Conservation (phyloP, 257 asterid genomes). For the Solanum pinnatisectum region DNA sequence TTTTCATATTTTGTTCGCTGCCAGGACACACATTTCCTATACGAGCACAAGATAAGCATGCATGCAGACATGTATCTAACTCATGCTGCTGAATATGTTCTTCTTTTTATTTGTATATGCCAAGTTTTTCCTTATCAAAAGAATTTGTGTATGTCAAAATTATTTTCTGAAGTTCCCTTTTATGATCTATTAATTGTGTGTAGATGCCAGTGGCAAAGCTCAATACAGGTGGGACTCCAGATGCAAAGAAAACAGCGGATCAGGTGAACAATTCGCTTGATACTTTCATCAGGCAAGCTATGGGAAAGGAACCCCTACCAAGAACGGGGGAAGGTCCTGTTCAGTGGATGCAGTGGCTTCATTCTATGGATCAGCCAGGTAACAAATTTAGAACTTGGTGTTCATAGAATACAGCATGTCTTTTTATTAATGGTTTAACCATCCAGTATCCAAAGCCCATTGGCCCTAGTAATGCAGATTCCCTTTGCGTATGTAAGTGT, state of each 20-base stretch:
- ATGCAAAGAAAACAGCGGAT: slow-evolving; percentile 53
- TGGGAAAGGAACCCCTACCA: slow-evolving; percentile 59
- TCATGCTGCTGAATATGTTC: neutral
- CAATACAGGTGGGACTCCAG: slow-evolving; percentile 35
- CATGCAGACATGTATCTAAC: neutral
- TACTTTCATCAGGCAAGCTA: slow-evolving; percentile 46
- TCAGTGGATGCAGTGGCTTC: slow-evolving; percentile 75
- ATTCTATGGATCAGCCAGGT: slow-evolving; percentile 82
- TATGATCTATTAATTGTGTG: slow-evolving; percentile 17
- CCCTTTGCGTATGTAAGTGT: neutral
- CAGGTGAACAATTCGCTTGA: slow-evolving; percentile 59
- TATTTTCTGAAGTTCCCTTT: slow-evolving; percentile 18
- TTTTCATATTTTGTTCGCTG: neutral
- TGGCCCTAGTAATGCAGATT: neutral
- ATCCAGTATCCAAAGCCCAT: neutral
- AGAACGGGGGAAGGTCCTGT: slow-evolving; percentile 63
- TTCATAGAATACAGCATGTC: neutral
- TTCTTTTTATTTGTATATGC: neutral
- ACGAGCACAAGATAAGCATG: neutral
- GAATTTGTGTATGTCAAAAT: neutral
- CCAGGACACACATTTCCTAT: neutral
- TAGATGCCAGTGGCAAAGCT: slow-evolving; percentile 66
- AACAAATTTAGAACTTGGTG: neutral
- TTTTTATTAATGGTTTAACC: neutral
- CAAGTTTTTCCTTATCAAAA: neutral